A percentile compares a stretch with the other conserved stretches of the same genome.
Evolutionary conservation across 805 yeast species (phyloP).

Genomic region (Candida saitoana): DNA sequence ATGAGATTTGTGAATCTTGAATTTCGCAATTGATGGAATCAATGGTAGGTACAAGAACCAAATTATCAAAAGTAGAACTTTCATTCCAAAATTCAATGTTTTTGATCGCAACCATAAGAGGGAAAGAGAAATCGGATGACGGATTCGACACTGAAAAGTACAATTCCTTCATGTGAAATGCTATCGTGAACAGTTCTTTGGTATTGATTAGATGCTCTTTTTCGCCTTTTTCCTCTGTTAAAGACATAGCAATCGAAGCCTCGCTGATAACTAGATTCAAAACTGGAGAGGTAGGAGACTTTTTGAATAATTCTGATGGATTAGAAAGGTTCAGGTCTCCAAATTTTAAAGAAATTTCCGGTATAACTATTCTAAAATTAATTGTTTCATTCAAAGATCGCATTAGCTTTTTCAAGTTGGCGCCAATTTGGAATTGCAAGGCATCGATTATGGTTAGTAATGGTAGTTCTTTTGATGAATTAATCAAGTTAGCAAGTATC

Average conservation of each 20-base stretch:
- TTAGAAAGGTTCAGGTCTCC: constrained; percentile 26
- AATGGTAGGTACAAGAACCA: constrained; percentile 6
- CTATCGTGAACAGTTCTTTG: constrained; percentile 17
- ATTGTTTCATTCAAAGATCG: constrained; percentile 28
- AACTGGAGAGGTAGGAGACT: constrained; percentile 22
- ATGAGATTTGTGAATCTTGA: constrained; percentile 16
- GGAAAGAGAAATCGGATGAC: constrained; percentile 10
- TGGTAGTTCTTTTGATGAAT: constrained; percentile 31
- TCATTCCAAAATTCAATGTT: constrained; percentile 39
- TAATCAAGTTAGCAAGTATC: constrained; percentile 33
- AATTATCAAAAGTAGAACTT: constrained; percentile 12
- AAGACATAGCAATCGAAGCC: constrained; percentile 21
- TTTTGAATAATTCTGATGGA: constrained; percentile 21
- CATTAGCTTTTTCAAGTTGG: constrained; percentile 34
- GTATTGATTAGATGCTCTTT: constrained; percentile 1
- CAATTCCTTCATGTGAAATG: constrained; percentile 29
- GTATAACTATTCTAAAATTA: constrained; percentile 47
- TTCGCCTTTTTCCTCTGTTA: neutral
- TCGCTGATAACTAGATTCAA: constrained; percentile 28
- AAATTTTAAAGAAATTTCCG: constrained; percentile 37
- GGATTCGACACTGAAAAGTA: constrained; percentile 23
- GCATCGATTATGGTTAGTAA: constrained; percentile 55
- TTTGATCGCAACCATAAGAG: constrained; percentile 14
- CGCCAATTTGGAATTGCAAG: constrained; percentile 58
- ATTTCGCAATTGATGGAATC: constrained; percentile 18